These are phyloP conservation scores for Vicia sativa DNA, from an alignment of 306 rosid species.

Conservation along the genomic window DNA sequence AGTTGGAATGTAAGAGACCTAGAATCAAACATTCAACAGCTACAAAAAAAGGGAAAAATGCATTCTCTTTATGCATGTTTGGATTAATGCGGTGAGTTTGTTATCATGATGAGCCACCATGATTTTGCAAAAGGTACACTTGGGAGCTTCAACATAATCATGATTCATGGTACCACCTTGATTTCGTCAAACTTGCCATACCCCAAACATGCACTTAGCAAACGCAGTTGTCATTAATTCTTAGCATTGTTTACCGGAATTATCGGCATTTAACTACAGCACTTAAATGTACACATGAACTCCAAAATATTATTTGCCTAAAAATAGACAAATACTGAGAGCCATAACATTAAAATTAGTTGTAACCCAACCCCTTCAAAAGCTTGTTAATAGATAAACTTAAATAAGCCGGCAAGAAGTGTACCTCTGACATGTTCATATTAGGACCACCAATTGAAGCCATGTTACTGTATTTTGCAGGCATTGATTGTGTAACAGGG, in stretches of 20 bases:
- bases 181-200: no score
- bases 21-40: not conserved
- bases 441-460: slow-evolving; percentile 80
- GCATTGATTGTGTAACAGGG: slow-evolving; percentile 76
- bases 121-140: no score
- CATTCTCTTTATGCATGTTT: not conserved
- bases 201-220: not conserved
- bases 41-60: not conserved
- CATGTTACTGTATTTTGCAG: slow-evolving; percentile 75
- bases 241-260: slow-evolving; percentile 18
- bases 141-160: no score
- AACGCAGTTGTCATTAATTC: not conserved
- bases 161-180: no score
- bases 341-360: not conserved
- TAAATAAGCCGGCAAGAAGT: slow-evolving; percentile 34
- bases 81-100: no score
- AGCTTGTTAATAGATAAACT: slow-evolving; percentile 3
- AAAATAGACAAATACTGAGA: not conserved
- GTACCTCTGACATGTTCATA: slow-evolving; percentile 91
- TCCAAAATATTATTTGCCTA: not conserved
- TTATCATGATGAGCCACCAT: no score
- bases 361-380: slow-evolving; percentile 16
- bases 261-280: slow-evolving; percentile 13
- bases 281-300: not conserved
- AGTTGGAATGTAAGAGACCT: not conserved